Percentiles rank a stretch among this genome's conserved stretches.
phyloP scores from a whole-genome alignment of 192 early-diverging fungal genomes.

The Backusella psychrophila region DNA sequence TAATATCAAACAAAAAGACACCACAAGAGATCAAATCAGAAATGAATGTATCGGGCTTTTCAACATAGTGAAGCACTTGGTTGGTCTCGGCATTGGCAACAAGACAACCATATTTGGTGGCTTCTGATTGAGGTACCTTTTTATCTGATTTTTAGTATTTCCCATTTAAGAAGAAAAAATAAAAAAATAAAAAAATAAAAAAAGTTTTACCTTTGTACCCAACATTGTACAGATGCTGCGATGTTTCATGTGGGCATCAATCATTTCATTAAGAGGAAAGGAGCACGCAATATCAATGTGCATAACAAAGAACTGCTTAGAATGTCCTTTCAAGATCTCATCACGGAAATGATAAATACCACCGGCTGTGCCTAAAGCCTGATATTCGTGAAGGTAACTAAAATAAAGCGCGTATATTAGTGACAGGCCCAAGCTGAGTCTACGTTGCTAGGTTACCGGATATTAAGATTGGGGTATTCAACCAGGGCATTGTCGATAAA shows the following conservation, averaged over 20 bases:
- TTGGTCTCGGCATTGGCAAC: slow-evolving; percentile 86
- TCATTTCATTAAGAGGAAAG: slow-evolving; percentile 89
- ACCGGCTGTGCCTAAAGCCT: slow-evolving; percentile 94
- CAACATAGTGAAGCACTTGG: slow-evolving; percentile 95
- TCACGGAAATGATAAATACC: slow-evolving; percentile 99
- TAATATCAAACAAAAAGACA: slow-evolving; percentile 89
- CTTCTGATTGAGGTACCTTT: slow-evolving; percentile 33
- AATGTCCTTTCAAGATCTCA: slow-evolving; percentile 88
- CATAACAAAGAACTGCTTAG: slow-evolving; percentile 93
- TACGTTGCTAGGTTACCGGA: slow-evolving; percentile 60
- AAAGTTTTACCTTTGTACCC: slow-evolving; percentile 69
- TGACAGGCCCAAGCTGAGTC: not conserved
- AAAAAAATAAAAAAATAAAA: no score
- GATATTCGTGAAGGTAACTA: slow-evolving; percentile 97
- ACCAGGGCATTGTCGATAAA: slow-evolving; percentile 85
- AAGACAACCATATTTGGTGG: slow-evolving; percentile 89
- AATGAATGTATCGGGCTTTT: slow-evolving; percentile 96
- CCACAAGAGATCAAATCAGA: slow-evolving; percentile 95
- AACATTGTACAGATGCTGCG: slow-evolving; percentile 87
- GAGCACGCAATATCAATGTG: slow-evolving; percentile 96
- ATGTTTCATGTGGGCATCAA: slow-evolving; percentile 79
- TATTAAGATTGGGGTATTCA: slow-evolving; percentile 83
- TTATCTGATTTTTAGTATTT: not conserved
- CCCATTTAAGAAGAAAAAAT: no score
- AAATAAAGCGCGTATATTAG: not conserved